A percentile compares a stretch with the other conserved stretches of the same genome.
Evolutionary conservation across 2,329 filamentous ascomycete species (phyloP).

Genomic region (Penicillium sp.): DNA sequence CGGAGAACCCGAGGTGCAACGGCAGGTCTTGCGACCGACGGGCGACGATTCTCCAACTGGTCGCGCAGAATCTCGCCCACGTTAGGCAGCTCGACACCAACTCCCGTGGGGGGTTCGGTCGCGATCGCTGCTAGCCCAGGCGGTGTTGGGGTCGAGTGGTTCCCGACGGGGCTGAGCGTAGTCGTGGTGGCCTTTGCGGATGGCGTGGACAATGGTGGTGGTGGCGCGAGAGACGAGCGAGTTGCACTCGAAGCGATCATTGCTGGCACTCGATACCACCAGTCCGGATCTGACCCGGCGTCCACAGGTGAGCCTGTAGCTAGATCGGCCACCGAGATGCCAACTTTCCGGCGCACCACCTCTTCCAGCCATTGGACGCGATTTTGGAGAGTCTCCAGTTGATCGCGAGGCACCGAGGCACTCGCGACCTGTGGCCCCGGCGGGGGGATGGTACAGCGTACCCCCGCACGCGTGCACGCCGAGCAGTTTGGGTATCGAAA

Average conservation of each 20-base stretch:
- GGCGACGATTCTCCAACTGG: constrained; percentile 33
- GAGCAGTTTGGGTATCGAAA: constrained; percentile 39
- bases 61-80: constrained; percentile 38
- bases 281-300: constrained; percentile 30
- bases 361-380: constrained; percentile 37
- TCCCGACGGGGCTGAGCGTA: constrained; percentile 16
- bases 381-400: constrained; percentile 36
- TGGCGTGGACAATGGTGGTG: too few relatives aligned
- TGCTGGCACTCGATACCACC: constrained; percentile 36
- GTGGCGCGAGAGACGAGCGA: constrained; percentile 15
- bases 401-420: constrained; percentile 35
- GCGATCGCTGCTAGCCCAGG: constrained; percentile 11
- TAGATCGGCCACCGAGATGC: constrained; percentile 28
- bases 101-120: constrained; percentile 14
- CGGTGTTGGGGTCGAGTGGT: constrained; percentile 15
- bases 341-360: constrained; percentile 31
- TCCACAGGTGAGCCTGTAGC: constrained; percentile 30
- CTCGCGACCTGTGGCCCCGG: constrained; percentile 34
- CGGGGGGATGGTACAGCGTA: constrained; percentile 36
- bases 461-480: constrained; percentile 36
- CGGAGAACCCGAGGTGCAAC: constrained; percentile 29
- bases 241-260: constrained; percentile 27
- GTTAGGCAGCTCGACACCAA: constrained; percentile 32
- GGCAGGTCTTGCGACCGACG: constrained; percentile 29
- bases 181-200: too few relatives aligned